Evolutionary conservation across 139 green algal genomes (phyloP).

Genomic region (Auxenochlorella pyrenoidosa): DNA sequence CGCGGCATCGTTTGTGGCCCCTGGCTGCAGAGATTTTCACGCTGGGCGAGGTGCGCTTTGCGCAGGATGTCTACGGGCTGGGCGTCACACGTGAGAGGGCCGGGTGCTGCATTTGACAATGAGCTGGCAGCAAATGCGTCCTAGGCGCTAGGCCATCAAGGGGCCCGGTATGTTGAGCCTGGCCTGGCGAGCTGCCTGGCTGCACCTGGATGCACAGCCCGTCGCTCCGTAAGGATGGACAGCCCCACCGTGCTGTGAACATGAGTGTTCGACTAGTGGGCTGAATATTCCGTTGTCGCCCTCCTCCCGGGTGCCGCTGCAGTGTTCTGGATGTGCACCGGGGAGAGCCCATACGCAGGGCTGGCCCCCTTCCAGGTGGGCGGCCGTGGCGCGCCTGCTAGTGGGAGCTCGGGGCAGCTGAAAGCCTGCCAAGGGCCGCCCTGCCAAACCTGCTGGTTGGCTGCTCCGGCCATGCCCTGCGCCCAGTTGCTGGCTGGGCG

Average conservation of each 20-base stretch:
- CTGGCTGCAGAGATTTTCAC: slow-evolving; percentile 18
- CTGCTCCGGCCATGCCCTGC: too few species aligned
- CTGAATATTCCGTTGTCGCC: too few species aligned
- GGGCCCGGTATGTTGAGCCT: too few species aligned
- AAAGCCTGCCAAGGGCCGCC: too few species aligned
- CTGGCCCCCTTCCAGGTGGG: slow-evolving; percentile 24
- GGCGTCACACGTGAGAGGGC: slow-evolving; percentile 18
- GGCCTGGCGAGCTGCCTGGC: background rate
- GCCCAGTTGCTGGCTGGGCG: too few species aligned
- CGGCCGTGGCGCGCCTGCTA: too few species aligned
- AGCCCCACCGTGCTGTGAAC: too few species aligned
- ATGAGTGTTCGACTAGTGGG: too few species aligned
- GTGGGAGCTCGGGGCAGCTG: too few species aligned
- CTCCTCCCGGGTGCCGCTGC: background rate
- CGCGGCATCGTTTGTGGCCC: background rate
- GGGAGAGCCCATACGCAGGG: background rate
- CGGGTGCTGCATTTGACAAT: background rate
- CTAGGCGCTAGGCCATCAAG: too few species aligned
- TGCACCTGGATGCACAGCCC: background rate
- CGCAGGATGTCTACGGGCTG: slow-evolving; percentile 10
- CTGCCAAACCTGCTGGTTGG: too few species aligned
- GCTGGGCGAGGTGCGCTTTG: background rate
- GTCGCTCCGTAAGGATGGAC: background rate
- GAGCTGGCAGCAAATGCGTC: too few species aligned
- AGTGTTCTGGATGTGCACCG: slow-evolving; percentile 24